These are phyloP conservation scores for Myochromella boudieri DNA, from an alignment of 768 basidiomycete genomes.

Conservation along the genomic window DNA sequence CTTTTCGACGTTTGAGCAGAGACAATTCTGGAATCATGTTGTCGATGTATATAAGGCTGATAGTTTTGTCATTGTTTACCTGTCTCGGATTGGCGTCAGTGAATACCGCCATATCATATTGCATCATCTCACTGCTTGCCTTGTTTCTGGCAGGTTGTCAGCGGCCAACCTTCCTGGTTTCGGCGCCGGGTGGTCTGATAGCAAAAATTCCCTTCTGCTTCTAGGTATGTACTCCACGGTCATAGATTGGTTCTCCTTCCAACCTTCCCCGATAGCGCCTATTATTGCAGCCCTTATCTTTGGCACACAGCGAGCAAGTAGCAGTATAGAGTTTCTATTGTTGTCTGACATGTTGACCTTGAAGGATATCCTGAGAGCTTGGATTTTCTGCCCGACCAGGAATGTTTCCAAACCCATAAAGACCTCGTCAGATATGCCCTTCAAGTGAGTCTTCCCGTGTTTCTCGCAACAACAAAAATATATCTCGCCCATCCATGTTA, in stretches of 20 bases:
- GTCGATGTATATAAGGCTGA: conserved; percentile 1
- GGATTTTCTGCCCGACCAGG: neutral
- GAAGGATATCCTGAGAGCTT: neutral
- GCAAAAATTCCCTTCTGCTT: neutral
- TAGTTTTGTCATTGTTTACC: neutral
- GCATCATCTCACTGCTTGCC: too few relatives aligned
- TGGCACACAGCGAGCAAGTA: neutral
- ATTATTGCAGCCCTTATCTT: neutral
- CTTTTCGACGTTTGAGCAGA: neutral
- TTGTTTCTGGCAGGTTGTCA: neutral
- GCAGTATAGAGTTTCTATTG: neutral
- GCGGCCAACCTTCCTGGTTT: neutral
- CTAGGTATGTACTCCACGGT: too few relatives aligned
- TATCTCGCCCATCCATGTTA: too few relatives aligned
- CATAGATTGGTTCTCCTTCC: too few relatives aligned
- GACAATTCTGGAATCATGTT: neutral
- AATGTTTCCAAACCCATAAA: too few relatives aligned
- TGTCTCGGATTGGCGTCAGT: neutral
- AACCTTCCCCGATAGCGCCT: too few relatives aligned
- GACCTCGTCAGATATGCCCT: too few relatives aligned
- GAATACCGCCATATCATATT: neutral
- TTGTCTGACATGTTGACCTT: neutral
- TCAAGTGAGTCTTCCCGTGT: too few relatives aligned
- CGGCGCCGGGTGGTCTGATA: too few relatives aligned
- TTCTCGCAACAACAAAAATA: too few relatives aligned